Conservation (phyloP, 2,329 filamentous ascomycete species). For the Fusarium staphyleae region DNA sequence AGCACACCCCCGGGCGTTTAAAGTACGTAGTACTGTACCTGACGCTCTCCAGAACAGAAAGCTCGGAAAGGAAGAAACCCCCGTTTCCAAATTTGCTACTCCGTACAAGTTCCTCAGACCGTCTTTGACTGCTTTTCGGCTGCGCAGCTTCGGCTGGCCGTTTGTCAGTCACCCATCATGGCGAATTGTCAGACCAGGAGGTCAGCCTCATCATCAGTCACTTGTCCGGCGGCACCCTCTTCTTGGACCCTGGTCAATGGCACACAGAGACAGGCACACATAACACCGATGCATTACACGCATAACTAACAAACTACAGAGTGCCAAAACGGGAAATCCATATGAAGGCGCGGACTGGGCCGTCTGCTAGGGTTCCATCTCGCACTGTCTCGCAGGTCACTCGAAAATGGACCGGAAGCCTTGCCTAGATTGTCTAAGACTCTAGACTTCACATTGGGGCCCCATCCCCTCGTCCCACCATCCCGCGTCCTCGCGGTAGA, state of each 20-base stretch:
- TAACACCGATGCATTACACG: conserved; percentile 5
- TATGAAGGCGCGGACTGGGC: conserved; percentile 13
- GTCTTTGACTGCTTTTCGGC: conserved; percentile 1
- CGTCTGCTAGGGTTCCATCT: conserved; percentile 25
- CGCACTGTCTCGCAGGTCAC: conserved; percentile 43
- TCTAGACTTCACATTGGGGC: conserved; percentile 35
- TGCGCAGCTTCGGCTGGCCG: conserved; percentile 20
- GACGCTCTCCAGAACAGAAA: background rate
- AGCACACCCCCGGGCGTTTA: background rate
- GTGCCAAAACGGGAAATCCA: conserved; percentile 11
- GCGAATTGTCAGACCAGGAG: conserved; percentile 17
- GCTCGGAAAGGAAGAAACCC: no score
- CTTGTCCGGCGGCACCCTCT: conserved; percentile 16
- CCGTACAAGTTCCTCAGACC: background rate
- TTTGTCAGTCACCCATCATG: conserved; percentile 30
- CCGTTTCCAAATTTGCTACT: no score
- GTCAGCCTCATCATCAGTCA: conserved; percentile 27
- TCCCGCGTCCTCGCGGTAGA: conserved; percentile 32
- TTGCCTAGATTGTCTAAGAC: conserved; percentile 32
- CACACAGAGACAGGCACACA: conserved; percentile 14
- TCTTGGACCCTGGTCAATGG: conserved; percentile 6
- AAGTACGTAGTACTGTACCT: conserved; percentile 13
- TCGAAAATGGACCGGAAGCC: conserved; percentile 48
- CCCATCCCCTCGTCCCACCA: conserved; percentile 34
- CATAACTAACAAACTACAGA: conserved; percentile 16